These are phyloP conservation scores for Cordyceps cicadae DNA, from an alignment of 2,329 filamentous ascomycete genomes.

Conservation along the genomic window DNA sequence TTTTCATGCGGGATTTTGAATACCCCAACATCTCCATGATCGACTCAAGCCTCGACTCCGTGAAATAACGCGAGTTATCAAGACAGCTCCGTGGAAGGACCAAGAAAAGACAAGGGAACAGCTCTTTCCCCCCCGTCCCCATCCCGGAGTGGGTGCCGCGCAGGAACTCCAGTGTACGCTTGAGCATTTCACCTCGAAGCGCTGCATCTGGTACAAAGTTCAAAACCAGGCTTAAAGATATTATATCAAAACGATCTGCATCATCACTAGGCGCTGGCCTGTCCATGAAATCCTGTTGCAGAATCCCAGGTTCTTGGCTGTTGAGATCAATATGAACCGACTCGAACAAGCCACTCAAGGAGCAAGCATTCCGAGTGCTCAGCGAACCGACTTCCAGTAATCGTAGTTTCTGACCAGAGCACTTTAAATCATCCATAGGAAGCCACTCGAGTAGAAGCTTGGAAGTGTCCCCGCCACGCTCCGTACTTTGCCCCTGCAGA, in stretches of 20 bases:
- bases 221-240: conserved; percentile 85
- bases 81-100: conserved; percentile 86
- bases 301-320: conserved; percentile 72
- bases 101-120: conserved; percentile 70
- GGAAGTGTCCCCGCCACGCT: conserved; percentile 61
- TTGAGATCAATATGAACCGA: conserved; percentile 84
- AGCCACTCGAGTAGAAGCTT: conserved; percentile 58
- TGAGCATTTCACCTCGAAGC: conserved; percentile 76
- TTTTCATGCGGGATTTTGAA: conserved; percentile 54
- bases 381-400: conserved; percentile 88
- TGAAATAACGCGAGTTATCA: conserved; percentile 82
- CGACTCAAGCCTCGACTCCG: conserved; percentile 55
- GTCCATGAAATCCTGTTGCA: conserved; percentile 90
- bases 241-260: conserved; percentile 69
- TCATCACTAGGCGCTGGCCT: conserved; percentile 59
- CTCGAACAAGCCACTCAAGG: conserved; percentile 59
- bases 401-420: conserved; percentile 32
- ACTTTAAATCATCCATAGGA: conserved; percentile 22
- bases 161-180: conserved; percentile 64
- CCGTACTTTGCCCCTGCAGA: conserved; percentile 57
- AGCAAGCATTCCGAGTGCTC: conserved; percentile 77
- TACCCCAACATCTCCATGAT: conserved; percentile 79
- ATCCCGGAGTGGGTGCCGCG: conserved; percentile 21
- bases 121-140: conserved; percentile 16
- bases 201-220: conserved; percentile 82